Evolutionary conservation across 2,329 filamentous ascomycete species (phyloP).

Genomic region (Dactylellina sp.): DNA sequence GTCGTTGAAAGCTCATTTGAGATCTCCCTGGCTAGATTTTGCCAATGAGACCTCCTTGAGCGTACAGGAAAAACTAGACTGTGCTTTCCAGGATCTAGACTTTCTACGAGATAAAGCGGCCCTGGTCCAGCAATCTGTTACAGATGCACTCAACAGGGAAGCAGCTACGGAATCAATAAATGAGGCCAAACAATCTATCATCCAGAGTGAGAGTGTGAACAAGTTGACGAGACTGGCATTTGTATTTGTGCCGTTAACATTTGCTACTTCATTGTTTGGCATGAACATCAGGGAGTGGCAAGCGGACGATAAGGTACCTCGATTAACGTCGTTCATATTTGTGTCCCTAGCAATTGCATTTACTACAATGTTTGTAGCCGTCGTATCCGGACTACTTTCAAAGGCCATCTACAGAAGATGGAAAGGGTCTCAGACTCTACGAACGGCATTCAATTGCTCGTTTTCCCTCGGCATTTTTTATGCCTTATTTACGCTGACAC

Average conservation of each 20-base stretch:
- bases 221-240: slow-evolving; percentile 66
- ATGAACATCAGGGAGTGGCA: slow-evolving; percentile 64
- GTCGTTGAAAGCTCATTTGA: slow-evolving; percentile 49
- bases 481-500: slow-evolving; percentile 25
- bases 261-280: slow-evolving; percentile 65
- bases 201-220: slow-evolving; percentile 62
- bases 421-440: slow-evolving; percentile 34
- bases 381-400: slow-evolving; percentile 13
- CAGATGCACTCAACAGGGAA: slow-evolving; percentile 49
- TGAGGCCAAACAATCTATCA: slow-evolving; percentile 61
- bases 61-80: slow-evolving; percentile 38
- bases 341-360: slow-evolving; percentile 29
- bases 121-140: slow-evolving; percentile 44
- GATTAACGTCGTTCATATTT: slow-evolving; percentile 38
- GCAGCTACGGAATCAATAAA: slow-evolving; percentile 53
- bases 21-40: slow-evolving; percentile 36
- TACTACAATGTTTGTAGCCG: slow-evolving; percentile 32
- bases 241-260: slow-evolving; percentile 65
- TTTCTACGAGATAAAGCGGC: slow-evolving; percentile 51
- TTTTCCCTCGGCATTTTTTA: slow-evolving; percentile 35
- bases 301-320: slow-evolving; percentile 48
- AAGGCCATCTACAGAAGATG: slow-evolving; percentile 15
- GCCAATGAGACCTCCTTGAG: slow-evolving; percentile 14
- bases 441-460: slow-evolving; percentile 44
- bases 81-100: slow-evolving; percentile 45